Percentiles rank a stretch among this genome's conserved stretches.
Evolutionary conservation across 768 basidiomycete genomes (phyloP).

Genomic region (Cystoderma amianthinum): DNA sequence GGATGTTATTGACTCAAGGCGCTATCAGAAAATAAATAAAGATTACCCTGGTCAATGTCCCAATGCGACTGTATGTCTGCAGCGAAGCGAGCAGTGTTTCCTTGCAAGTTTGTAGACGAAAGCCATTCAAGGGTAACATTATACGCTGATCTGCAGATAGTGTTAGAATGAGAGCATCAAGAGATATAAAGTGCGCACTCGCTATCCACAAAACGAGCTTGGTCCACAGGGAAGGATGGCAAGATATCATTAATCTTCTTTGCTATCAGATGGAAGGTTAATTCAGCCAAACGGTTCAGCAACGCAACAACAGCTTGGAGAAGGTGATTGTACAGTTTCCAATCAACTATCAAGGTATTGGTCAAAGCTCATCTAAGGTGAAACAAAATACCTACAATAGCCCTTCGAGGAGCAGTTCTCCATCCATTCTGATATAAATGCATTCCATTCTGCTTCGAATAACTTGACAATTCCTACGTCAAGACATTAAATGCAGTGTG

Average conservation of each 20-base stretch:
- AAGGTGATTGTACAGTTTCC: slow-evolving; percentile 43
- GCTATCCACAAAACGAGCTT: slow-evolving; percentile 23
- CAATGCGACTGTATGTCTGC: slow-evolving; percentile 35
- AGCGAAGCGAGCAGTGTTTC: slow-evolving; percentile 24
- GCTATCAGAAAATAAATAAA: neutral
- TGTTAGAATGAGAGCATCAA: too few species aligned
- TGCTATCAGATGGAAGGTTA: slow-evolving; percentile 21
- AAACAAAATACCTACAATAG: slow-evolving; percentile 38
- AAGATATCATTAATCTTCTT: slow-evolving; percentile 17
- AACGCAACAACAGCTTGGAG: slow-evolving; percentile 31
- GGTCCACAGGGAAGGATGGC: slow-evolving; percentile 19
- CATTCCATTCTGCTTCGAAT: slow-evolving; percentile 28
- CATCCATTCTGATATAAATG: slow-evolving; percentile 40
- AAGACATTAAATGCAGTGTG: too few species aligned
- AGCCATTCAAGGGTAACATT: slow-evolving; percentile 35
- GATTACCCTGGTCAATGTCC: slow-evolving; percentile 35
- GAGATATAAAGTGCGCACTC: too few species aligned
- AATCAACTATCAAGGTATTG: slow-evolving; percentile 38
- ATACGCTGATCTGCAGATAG: slow-evolving; percentile 38
- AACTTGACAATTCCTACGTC: slow-evolving; percentile 30
- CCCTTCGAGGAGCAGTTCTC: slow-evolving; percentile 32
- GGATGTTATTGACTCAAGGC: neutral
- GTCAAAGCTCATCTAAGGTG: neutral
- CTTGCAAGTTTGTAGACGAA: slow-evolving; percentile 15
- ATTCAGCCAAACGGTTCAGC: slow-evolving; percentile 28